A percentile compares a stretch with the other conserved stretches of the same genome.
Conservation (phyloP, 2,329 filamentous ascomycete species). For the Scolecobasidium constrictum region DNA sequence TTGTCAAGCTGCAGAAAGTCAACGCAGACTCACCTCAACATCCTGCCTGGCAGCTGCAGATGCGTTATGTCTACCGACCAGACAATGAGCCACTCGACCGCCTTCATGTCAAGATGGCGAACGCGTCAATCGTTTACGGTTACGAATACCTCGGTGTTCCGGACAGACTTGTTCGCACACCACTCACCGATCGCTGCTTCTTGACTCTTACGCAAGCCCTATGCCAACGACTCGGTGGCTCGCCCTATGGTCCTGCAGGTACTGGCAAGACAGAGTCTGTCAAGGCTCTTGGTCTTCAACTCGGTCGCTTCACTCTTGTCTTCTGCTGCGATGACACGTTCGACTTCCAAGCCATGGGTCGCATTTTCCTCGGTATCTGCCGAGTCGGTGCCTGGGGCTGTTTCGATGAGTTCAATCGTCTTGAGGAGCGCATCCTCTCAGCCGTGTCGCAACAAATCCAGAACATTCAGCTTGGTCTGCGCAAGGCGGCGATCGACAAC, state of each 20-base stretch:
- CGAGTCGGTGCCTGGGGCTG: slow-evolving; percentile 99
- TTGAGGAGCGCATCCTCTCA: slow-evolving; percentile 94
- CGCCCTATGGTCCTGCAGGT: slow-evolving; percentile 92
- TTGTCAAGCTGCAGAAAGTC: slow-evolving; percentile 70
- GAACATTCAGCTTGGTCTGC: slow-evolving; percentile 94
- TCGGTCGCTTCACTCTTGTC: slow-evolving; percentile 94
- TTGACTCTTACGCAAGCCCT: slow-evolving; percentile 92
- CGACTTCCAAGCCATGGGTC: slow-evolving; percentile 98
- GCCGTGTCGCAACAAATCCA: slow-evolving; percentile 98
- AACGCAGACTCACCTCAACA: slow-evolving; percentile 68
- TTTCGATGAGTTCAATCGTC: slow-evolving; percentile 99
- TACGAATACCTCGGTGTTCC: slow-evolving; percentile 97
- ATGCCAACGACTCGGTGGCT: slow-evolving; percentile 89
- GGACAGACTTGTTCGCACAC: slow-evolving; percentile 90
- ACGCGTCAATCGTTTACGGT: slow-evolving; percentile 87
- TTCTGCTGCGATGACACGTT: slow-evolving; percentile 99
- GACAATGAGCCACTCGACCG: slow-evolving; percentile 75
- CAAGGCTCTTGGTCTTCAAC: slow-evolving; percentile 90
- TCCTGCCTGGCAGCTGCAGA: slow-evolving; percentile 88
- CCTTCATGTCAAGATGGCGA: slow-evolving; percentile 90
- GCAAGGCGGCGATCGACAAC: slow-evolving; percentile 69
- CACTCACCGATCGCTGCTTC: slow-evolving; percentile 96
- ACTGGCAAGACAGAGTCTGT: slow-evolving; percentile 99
- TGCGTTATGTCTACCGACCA: slow-evolving; percentile 85
- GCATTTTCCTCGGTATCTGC: slow-evolving; percentile 98